Percentiles rank a stretch among this genome's conserved stretches.
phyloP scores from a whole-genome alignment of 2,329 filamentous ascomycete genomes.

The Aspergillus pseudoglaucus region DNA sequence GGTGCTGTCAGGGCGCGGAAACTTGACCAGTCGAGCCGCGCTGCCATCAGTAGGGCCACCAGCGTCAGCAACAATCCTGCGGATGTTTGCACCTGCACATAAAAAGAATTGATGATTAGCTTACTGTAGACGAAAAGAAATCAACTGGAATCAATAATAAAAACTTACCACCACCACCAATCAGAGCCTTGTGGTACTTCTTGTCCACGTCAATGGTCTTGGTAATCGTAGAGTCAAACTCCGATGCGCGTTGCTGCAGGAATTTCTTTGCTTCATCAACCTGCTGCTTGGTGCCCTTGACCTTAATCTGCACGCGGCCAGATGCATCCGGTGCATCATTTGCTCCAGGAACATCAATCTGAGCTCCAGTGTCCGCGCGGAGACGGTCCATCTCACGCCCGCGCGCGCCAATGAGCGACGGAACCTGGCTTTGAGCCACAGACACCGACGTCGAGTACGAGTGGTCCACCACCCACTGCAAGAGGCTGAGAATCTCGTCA shows the following conservation, averaged over 20 bases:
- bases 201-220: slow-evolving; percentile 85
- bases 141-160: neutral
- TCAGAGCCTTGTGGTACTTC: slow-evolving; percentile 80
- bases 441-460: slow-evolving; percentile 72
- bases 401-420: slow-evolving; percentile 86
- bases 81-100: slow-evolving; percentile 68
- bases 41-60: slow-evolving; percentile 84
- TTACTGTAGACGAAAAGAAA: slow-evolving; percentile 4
- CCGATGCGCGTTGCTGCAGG: slow-evolving; percentile 74
- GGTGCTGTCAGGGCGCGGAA: slow-evolving; percentile 80
- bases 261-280: slow-evolving; percentile 89
- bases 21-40: slow-evolving; percentile 84
- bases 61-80: slow-evolving; percentile 76
- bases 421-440: slow-evolving; percentile 85
- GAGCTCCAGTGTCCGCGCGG: slow-evolving; percentile 73
- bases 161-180: slow-evolving; percentile 75
- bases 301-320: slow-evolving; percentile 72
- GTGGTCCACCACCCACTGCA: slow-evolving; percentile 86
- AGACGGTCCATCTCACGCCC: slow-evolving; percentile 88
- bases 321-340: slow-evolving; percentile 61
- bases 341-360: slow-evolving; percentile 83
- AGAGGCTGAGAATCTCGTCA: slow-evolving; percentile 80
- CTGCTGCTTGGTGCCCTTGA: slow-evolving; percentile 87
- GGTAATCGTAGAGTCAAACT: slow-evolving; percentile 84
- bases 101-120: slow-evolving; percentile 30